A percentile compares a stretch with the other conserved stretches of the same genome.
Conservation (phyloP, 805 yeast genomes). For the Peterozyma xylosa region DNA sequence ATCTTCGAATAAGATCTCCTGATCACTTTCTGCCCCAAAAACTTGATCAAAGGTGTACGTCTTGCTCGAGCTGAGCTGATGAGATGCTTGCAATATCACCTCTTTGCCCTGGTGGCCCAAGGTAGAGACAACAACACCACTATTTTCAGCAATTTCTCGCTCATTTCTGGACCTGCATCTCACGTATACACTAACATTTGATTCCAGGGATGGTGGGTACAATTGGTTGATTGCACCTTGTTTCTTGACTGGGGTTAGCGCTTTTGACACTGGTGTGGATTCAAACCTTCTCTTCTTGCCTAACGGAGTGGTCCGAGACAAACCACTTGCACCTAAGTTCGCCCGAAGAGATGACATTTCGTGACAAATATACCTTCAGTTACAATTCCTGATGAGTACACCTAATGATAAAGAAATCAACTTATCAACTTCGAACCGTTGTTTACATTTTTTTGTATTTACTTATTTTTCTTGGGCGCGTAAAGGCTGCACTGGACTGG, state of each 20-base stretch:
- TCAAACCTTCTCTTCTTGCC: not conserved
- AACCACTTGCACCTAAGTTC: no score
- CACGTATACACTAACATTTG: conserved; percentile 55
- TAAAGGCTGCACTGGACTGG: no score
- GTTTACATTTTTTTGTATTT: no score
- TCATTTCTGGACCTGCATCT: conserved; percentile 57
- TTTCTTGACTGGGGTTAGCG: not conserved
- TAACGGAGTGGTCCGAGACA: no score
- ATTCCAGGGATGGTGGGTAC: conserved; percentile 12
- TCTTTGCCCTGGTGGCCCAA: conserved; percentile 38
- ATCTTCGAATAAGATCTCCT: conserved; percentile 53
- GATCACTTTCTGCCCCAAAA: conserved; percentile 78
- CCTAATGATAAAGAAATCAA: not conserved
- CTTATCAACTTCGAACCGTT: no score
- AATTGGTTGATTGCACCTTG: not conserved
- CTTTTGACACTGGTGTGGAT: not conserved
- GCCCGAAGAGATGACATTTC: not conserved
- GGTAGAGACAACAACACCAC: conserved; percentile 54
- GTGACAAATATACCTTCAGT: no score
- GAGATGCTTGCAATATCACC: conserved; percentile 37
- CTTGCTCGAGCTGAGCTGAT: conserved; percentile 27
- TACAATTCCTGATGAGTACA: conserved; percentile 4
- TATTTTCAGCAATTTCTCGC: conserved; percentile 48
- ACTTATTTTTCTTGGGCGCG: no score
- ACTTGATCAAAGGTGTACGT: conserved; percentile 73